A percentile compares a stretch with the other conserved stretches of the same genome.
These are phyloP conservation scores for Chrysanthemum seticuspe DNA, from an alignment of 129 eudicot genomes.

Conservation along the genomic window DNA sequence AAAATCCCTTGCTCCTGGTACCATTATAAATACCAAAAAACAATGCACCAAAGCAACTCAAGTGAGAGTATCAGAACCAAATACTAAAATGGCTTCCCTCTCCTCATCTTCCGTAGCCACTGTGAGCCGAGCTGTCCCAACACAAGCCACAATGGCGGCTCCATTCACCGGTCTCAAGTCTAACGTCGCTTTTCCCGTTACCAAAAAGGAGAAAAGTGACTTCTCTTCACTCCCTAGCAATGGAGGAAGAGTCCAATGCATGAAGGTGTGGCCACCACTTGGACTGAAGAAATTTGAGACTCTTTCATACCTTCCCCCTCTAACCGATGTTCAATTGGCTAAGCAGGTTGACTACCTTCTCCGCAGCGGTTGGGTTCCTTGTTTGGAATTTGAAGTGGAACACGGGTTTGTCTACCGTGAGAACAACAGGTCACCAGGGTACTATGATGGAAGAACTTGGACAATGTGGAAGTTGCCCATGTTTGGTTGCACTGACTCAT, in stretches of 20 bases:
- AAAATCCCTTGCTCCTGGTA: neutral
- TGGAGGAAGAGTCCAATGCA: constrained; percentile 55
- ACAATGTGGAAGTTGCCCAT: constrained; percentile 89
- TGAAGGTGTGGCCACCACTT: constrained; percentile 72
- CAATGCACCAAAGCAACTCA: constrained; percentile 15
- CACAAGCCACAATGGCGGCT: constrained; percentile 49
- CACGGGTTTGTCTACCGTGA: constrained; percentile 60
- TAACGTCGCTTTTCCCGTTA: constrained; percentile 37
- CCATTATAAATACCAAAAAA: constrained; percentile 30
- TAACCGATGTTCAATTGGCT: constrained; percentile 16
- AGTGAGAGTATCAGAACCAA: neutral
- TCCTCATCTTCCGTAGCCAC: constrained; percentile 36
- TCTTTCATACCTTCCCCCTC: constrained; percentile 60
- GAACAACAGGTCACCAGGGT: constrained; percentile 54
- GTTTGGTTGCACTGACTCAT: constrained; percentile 68
- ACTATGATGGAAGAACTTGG: constrained; percentile 78
- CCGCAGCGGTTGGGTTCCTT: constrained; percentile 65
- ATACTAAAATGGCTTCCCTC: constrained; percentile 41
- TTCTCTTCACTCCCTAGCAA: constrained; percentile 50
- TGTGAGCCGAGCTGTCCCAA: constrained; percentile 33
- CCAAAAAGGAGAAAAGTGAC: constrained; percentile 31
- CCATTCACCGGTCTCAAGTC: constrained; percentile 61
- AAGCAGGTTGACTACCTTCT: constrained; percentile 62
- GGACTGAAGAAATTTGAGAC: constrained; percentile 67
- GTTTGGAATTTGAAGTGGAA: constrained; percentile 55